These are phyloP conservation scores for Coemansia sp. DNA, from an alignment of 192 early-diverging fungal species.

Conservation along the genomic window DNA sequence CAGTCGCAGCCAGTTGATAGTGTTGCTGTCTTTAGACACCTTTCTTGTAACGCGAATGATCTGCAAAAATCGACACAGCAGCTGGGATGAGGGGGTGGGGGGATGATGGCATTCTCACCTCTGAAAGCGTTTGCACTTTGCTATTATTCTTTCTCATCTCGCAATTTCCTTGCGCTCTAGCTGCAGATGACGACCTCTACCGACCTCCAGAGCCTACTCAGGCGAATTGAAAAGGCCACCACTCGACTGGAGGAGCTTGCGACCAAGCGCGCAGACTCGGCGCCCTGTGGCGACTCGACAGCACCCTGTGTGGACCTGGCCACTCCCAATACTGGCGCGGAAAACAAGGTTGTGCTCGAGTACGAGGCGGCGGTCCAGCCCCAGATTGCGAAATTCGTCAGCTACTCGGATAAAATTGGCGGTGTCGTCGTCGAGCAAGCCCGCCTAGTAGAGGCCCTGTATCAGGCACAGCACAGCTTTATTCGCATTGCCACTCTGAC, in stretches of 20 bases:
- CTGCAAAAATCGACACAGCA: too few species aligned
- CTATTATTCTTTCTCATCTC: conserved; percentile 3
- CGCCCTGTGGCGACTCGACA: background rate
- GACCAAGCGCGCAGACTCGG: conserved; percentile 51
- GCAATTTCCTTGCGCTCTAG: background rate
- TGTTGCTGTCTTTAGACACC: background rate
- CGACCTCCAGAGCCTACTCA: conserved; percentile 65
- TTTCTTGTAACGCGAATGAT: background rate
- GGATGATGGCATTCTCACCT: too few species aligned
- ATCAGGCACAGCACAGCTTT: conserved; percentile 71
- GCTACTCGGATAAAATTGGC: conserved; percentile 51
- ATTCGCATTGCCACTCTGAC: conserved; percentile 63
- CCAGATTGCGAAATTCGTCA: conserved; percentile 38
- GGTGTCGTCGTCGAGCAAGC: conserved; percentile 67
- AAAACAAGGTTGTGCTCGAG: conserved; percentile 43
- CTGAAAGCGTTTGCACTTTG: conserved; percentile 3
- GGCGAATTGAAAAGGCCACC: conserved; percentile 90
- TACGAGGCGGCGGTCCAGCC: conserved; percentile 57
- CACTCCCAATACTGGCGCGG: conserved; percentile 30
- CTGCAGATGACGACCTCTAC: conserved; percentile 39
- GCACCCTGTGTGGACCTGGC: conserved; percentile 18
- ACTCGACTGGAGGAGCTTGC: conserved; percentile 85
- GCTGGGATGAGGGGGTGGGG: too few species aligned
- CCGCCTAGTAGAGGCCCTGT: conserved; percentile 55
- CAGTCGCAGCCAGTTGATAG: conserved; percentile 23